Evolutionary conservation across 2,329 filamentous ascomycete species (phyloP), one percentile per base, ranked within the genome.

Genomic region (Microsporum audouinii): DNA sequence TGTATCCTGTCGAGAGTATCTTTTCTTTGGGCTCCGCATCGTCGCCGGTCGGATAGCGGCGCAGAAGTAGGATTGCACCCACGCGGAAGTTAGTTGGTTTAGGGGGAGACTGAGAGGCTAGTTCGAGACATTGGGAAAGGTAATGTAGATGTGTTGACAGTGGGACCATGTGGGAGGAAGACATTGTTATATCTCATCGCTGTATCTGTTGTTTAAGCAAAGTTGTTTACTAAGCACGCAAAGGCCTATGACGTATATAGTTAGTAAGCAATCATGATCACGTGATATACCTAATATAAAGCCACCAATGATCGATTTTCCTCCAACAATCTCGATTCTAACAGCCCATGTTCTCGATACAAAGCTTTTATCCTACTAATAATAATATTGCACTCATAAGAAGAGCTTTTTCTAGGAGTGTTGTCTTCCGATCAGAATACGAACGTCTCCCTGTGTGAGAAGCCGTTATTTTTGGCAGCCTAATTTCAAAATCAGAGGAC

Each of bases 21-120:
- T 75, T 71, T 67, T 84, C 73, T 31, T 72, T 67, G 27, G 49
- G 63, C 23, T 53, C 56, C 29, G 59, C 10, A 12, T 60, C 39
- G 12, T 47, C 31, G 33, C 51, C 61, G 60, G 41, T 71, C 66
- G 60, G 23, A 27, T 63, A 58, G 63, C 68, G 67, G 57, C 71
- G 69, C 60, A 70, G 71, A 62, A 94, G 80, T 43, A 97, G 80
- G n/a, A 96, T 74, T n/a, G 94, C 94, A 47, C 94, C 94, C 27
- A 99, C 91, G 63, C 92, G 85, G 77, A 91, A 99, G 73, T 97
- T 97, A 58, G 89, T 91, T 1, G 91, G 88, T 68, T 88, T 91
- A 33, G 90, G 89, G 1, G 89, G 88, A 8, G 91, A 95, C 65
- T 87, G 82, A 39, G 82, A 80, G 10, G 94, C 91, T 64, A 91